Base-by-base conservation (phyloP, 768 basidiomycete genomes). In the Xerocomellus chrysenteron region DNA sequence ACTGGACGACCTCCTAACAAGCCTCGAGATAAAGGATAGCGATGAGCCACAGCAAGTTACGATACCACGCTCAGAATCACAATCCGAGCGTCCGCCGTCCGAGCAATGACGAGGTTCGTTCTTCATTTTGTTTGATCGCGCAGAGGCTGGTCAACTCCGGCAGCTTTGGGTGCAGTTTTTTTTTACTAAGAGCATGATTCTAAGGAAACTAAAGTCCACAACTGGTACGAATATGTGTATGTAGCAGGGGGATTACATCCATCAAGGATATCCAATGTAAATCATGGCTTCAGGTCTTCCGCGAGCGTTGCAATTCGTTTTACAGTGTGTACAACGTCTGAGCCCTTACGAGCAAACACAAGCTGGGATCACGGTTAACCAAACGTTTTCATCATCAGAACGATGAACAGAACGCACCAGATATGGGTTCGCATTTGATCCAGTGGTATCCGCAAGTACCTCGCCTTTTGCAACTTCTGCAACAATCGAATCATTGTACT, bases 401-500 rank as follows among this genome's bases (percentile, higher is more conserved):
- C 11, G 24, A 73, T 4, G 36, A 30, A 14, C 6, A n/a, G 12
- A 21, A 70, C 88, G 58, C 60, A 91, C 92, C 73, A 94, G 76
- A 74, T 94, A 94, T 28, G 92, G 92, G 65, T 94, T 94, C n/a
- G 90, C 92, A 36, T 85, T 92, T 17, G 83, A 87, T 21, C 90
- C 91, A n/a, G 91, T 92, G 36, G 93, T 90, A 75, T 97, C 92
- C 30, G 85, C 86, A 50, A 97, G 77, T 2, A 98, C 89, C 65
- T 97, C 94, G 9, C 84, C 84, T 65, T 90, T 89, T 10, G 80
- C 73, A 0, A 93, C 90, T 28, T 84, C 79, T 4, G 84, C 80
- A 10, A 98, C 92, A 56, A 83, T 85, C 37, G 92, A 92, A 68
- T 98, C 95, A 68, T 98, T 98, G 75, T 96, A 94, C 74, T 96